These are phyloP conservation scores for Saccharum hybrid DNA, from an alignment of 202 grass and related monocot genomes.

Conservation along the genomic window DNA sequence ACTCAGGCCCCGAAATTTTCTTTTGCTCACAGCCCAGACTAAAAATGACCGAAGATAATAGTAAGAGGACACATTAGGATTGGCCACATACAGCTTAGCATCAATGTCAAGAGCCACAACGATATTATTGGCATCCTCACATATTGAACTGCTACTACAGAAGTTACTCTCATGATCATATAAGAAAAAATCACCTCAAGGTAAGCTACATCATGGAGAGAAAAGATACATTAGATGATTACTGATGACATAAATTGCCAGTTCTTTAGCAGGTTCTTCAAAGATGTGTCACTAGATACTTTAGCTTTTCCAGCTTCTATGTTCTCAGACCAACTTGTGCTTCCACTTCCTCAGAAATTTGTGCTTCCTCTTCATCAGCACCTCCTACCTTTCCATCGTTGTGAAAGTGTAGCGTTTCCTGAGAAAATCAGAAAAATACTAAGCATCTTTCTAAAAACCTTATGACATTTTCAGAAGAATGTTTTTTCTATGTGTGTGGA, in stretches of 20 bases:
- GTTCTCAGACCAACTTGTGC: conserved; percentile 36
- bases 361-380: conserved; percentile 31
- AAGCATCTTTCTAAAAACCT: no score
- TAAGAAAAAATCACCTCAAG: conserved; percentile 52
- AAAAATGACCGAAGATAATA: conserved; percentile 64
- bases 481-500: no score
- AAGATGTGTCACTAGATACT: conserved; percentile 30
- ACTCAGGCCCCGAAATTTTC: conserved; percentile 53
- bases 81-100: background rate
- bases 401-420: no score
- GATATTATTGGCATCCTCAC: background rate
- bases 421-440: no score
- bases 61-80: conserved; percentile 6
- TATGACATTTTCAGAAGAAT: no score
- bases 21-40: conserved; percentile 65
- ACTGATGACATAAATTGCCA: conserved; percentile 60
- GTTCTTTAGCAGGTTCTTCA: conserved; percentile 57
- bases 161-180: background rate
- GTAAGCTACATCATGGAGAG: conserved; percentile 66
- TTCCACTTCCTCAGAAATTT: conserved; percentile 44
- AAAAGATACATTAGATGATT: conserved; percentile 55
- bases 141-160: background rate
- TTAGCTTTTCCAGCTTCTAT: conserved; percentile 34
- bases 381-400: conserved; percentile 46
- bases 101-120: background rate